Base-by-base conservation (phyloP, 441 rosid species). In the Jatropha podagrica region DNA sequence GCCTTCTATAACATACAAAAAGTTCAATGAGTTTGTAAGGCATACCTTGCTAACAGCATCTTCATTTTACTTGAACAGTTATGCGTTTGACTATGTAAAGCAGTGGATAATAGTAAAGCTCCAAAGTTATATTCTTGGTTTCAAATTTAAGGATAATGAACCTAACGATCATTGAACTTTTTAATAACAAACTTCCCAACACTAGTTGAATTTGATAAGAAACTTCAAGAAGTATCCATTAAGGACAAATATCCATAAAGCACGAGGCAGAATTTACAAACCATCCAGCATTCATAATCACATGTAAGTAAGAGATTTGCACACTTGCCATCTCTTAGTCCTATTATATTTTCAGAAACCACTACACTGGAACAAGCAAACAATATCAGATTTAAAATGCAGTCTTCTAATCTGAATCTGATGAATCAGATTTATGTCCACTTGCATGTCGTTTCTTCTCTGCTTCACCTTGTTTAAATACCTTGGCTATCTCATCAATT, bases 401-500 rank as follows among this genome's bases (percentile, higher is more conserved):
- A 15, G 52, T n/a, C 32, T 27, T 44, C 40, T 65, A 74, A 44
- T 82, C 85, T 18, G 85, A 91, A 73, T 87, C 93, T 9, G 81
- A 74, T 0, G 88, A 75, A 23, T 78, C 82, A 0, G 91, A 88
- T 40, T 78, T 48, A 11, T 42, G 17, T 0, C 37, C 69, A 26
- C 68, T 40, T 4, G 56, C 67, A 54, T 79, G 82, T 58, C 44
- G 81, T 69, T 81, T 84, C 83, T 89, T 82, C 58, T 18, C 71
- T 0, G 80, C 78, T 59, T 83, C 85, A 7, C 74, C 73, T 73
- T 82, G 84, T 70, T 92, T 84, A 74, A 84, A 89, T 32, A 88
- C 87, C 80, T 85, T 80, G 2, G 81, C 77, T 37, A 93, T 80
- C 68, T 90, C 96, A 71, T 88, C 98, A 18, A 89, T 62, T 12